Evolutionary conservation across 768 basidiomycete species (phyloP), one percentile per base, ranked within the genome.

Genomic region (Russula dissimulans): DNA sequence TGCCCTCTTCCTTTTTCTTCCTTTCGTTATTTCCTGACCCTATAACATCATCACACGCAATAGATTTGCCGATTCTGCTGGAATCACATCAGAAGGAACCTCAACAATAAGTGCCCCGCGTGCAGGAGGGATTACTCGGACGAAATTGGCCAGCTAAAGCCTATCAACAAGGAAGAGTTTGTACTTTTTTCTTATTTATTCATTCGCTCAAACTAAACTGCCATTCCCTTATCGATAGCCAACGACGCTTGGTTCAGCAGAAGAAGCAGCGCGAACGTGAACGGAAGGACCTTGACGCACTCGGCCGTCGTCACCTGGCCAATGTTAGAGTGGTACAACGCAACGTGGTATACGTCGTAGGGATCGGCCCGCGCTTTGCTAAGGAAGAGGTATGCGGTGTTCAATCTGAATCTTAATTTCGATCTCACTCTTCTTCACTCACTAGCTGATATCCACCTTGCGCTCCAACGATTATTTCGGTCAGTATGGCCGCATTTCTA

Each of bases 11-110:
- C 67, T 54, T 43, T 29, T 11, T 26, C 0, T 32, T 4, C 34
- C 26, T 41, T 29, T 17, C 1, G 54, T 22, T 59, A 44, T 54
- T 54, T 32, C 53, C 56, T 46, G 58, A 66, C 45, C 26, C 59
- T 51, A 56, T 62, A 9, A 53, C 39, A 3, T 39, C 15, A 14
- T 48, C 9, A 48, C 39, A 9, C 12, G 61, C 54, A n/a, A 32
- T 48, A 99, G 97, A 92, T 99, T 66, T 99, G 97, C 73, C 88
- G 93, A 58, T 99, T 99, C 77, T 99, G 97, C 74, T 98, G 94
- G 85, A 91, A 99, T 74, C 94, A 98, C 75, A 95, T 97, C 79
- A 88, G 90, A 76, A 85, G 91, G 74, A 91, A 97, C 75, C 79
- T 95, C 62, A 98, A 98, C 72, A 87, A 93, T 64, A 86, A 91